A percentile compares a stretch with the other conserved stretches of the same genome.
These are phyloP conservation scores for Exutisphaerella laricina DNA, from an alignment of 2,329 filamentous ascomycete genomes.

Conservation along the genomic window DNA sequence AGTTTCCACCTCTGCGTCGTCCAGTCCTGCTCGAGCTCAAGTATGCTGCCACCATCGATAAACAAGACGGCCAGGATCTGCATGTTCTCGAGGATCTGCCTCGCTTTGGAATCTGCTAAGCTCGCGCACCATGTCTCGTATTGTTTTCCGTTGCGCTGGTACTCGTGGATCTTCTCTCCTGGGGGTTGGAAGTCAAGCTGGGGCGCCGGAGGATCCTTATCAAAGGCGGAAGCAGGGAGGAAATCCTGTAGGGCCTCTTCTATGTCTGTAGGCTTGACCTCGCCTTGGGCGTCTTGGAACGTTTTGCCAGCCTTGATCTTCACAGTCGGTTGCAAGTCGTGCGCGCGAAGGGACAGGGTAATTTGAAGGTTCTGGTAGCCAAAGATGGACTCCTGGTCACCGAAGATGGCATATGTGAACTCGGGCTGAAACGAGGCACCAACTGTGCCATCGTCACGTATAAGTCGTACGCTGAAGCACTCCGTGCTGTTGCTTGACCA, in stretches of 20 bases:
- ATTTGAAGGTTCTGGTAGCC: slow-evolving; percentile 81
- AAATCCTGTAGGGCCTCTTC: slow-evolving; percentile 58
- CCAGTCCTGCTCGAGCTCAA: slow-evolving; percentile 67
- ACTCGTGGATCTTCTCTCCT: slow-evolving; percentile 62
- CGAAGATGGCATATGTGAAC: slow-evolving; percentile 89
- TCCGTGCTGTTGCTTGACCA: slow-evolving; percentile 58
- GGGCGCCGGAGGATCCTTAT: slow-evolving; percentile 26
- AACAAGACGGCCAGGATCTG: slow-evolving; percentile 80
- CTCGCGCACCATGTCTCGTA: slow-evolving; percentile 84
- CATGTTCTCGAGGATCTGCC: slow-evolving; percentile 68
- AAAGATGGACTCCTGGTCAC: slow-evolving; percentile 86
- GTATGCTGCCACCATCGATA: slow-evolving; percentile 84
- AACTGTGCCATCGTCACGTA: slow-evolving; percentile 46
- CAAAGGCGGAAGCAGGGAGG: slow-evolving; percentile 58
- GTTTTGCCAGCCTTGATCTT: slow-evolving; percentile 66
- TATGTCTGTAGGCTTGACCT: slow-evolving; percentile 65
- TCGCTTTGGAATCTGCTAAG: slow-evolving; percentile 63
- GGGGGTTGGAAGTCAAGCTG: slow-evolving; percentile 61
- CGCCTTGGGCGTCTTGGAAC: slow-evolving; percentile 61
- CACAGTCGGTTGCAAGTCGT: slow-evolving; percentile 74
- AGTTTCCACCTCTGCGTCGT: slow-evolving; percentile 78
- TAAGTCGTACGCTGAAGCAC: slow-evolving; percentile 57
- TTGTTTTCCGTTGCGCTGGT: slow-evolving; percentile 55
- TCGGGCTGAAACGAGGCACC: slow-evolving; percentile 62
- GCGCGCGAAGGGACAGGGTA: slow-evolving; percentile 61